Percentiles rank a stretch among this genome's conserved stretches.
These are phyloP conservation scores for Rhododendron ferrugineum DNA, from an alignment of 148 eudicot species.

Conservation along the genomic window DNA sequence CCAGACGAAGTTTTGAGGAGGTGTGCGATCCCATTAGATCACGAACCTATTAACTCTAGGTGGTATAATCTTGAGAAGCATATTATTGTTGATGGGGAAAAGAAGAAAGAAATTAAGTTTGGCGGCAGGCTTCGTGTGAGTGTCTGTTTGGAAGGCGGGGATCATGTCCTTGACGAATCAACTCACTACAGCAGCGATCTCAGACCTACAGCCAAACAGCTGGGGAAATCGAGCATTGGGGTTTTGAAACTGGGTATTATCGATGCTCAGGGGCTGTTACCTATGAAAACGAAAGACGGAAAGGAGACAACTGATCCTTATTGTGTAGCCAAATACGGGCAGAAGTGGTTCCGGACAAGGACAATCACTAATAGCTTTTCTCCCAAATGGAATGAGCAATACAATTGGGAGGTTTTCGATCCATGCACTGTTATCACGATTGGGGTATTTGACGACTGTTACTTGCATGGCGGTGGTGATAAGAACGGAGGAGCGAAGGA, in stretches of 20 bases:
- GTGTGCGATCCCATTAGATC: constrained; percentile 15
- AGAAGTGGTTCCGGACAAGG: constrained; percentile 34
- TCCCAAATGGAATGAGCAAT: constrained; percentile 37
- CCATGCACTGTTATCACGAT: constrained; percentile 35
- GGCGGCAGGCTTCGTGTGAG: constrained; percentile 30
- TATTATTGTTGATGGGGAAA: constrained; percentile 17
- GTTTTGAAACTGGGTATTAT: constrained; percentile 33
- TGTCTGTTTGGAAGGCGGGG: constrained; percentile 37
- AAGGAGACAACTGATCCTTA: constrained; percentile 35
- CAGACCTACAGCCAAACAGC: constrained; percentile 32
- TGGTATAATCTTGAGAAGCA: constrained; percentile 38
- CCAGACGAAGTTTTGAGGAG: constrained; percentile 26
- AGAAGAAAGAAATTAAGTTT: constrained; percentile 24
- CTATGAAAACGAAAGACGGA: constrained; percentile 34
- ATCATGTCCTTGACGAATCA: constrained; percentile 37
- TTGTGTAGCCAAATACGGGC: constrained; percentile 35
- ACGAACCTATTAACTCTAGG: constrained; percentile 5
- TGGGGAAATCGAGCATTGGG: constrained; percentile 33
- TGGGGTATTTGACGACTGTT: constrained; percentile 32
- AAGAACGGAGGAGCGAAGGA: constrained; percentile 21
- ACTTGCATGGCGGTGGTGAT: constrained; percentile 18
- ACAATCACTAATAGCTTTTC: constrained; percentile 23
- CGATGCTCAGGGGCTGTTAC: constrained; percentile 27
- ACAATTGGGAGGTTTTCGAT: constrained; percentile 38
- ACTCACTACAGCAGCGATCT: constrained; percentile 38